phyloP scores from a whole-genome alignment of 371 early-diverging fungal species.

The Lichtheimia hyalospora region DNA sequence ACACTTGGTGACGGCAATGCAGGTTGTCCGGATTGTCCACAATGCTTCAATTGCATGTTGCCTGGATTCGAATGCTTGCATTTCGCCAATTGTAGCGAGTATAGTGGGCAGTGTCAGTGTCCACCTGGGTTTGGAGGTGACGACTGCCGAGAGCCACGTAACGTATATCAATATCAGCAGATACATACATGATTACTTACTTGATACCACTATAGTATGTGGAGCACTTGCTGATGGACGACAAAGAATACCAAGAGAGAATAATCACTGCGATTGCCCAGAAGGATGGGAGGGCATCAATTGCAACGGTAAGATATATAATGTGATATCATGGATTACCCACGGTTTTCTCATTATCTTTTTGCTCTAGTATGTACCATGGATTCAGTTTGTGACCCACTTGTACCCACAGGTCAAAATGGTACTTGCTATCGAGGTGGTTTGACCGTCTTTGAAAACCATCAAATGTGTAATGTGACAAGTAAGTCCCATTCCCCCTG shows the following conservation, averaged over 20 bases:
- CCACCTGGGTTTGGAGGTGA: constrained; percentile 90
- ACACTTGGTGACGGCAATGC: constrained; percentile 3
- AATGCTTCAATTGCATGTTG: constrained; percentile 84
- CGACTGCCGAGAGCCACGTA: constrained; percentile 80
- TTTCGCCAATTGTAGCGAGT: constrained; percentile 77
- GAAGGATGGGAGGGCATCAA: constrained; percentile 92
- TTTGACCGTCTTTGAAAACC: constrained; percentile 73
- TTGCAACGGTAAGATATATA: constrained; percentile 72
- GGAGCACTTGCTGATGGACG: constrained; percentile 67
- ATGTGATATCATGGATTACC: background rate
- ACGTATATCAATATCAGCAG: constrained; percentile 9
- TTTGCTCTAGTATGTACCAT: constrained; percentile 66
- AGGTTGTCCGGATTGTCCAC: constrained; percentile 63
- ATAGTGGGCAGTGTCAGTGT: constrained; percentile 82
- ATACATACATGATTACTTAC: background rate
- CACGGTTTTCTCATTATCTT: background rate
- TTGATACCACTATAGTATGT: constrained; percentile 45
- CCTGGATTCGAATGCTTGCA: constrained; percentile 77
- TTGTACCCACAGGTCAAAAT: constrained; percentile 74
- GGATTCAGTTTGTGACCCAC: constrained; percentile 73
- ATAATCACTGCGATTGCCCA: constrained; percentile 71
- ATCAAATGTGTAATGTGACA: constrained; percentile 88
- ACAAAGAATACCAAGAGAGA: constrained; percentile 61
- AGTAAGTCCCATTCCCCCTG: constrained; percentile 52
- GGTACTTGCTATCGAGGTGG: constrained; percentile 87